Evolutionary conservation across 768 basidiomycete genomes (phyloP), one percentile per base, ranked within the genome.

Genomic region (Xerocomellus amylosporus): DNA sequence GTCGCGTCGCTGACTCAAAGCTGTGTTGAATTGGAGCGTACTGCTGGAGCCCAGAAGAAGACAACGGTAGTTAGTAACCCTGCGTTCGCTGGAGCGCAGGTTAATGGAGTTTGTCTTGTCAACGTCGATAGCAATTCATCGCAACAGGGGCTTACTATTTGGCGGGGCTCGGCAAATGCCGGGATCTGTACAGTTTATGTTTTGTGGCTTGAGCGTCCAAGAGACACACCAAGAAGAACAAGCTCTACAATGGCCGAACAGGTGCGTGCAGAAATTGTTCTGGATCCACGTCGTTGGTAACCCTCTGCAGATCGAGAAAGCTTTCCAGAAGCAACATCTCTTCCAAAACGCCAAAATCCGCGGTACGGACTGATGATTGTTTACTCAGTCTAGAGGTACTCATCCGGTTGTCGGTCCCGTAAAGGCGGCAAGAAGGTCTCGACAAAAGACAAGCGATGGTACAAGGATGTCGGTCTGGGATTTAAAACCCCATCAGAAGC

Each of bases 401-500:
- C 51, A 64, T 57, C 57, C 47, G 33, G 51, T 43, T n/a, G 24
- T 40, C 26, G 17, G 26, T 53, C 49, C 46, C 48, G 34, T 56
- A 24, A 72, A 69, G 93, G 80, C 68, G 86, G 87, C 64, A 93
- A 93, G 82, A 96, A 96, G 81, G 80, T 94, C 63, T 82, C 87
- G 48, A 93, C 93, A 64, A 97, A 88, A 83, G 89, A 93, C 62
- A 97, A 88, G 84, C 82, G 97, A 73, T 99, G 97, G 96, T 97
- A 90, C 79, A 98, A 98, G 85, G 93, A 98, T 77, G 90, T 97
- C 68, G 95, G 95, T 67, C 79, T 98, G 55, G 93, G 93, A 43
- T 97, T 91, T 79, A 94, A 98, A 84, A 98, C 94, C 28, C 97
- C 97, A 44, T 67, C 86, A 60, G 95, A 98, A 67, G 97, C 97